Percentiles rank a stretch among this genome's conserved stretches.
These are phyloP conservation scores for Penicillium glabrum DNA, from an alignment of 2,329 filamentous ascomycete species.

Conservation along the genomic window DNA sequence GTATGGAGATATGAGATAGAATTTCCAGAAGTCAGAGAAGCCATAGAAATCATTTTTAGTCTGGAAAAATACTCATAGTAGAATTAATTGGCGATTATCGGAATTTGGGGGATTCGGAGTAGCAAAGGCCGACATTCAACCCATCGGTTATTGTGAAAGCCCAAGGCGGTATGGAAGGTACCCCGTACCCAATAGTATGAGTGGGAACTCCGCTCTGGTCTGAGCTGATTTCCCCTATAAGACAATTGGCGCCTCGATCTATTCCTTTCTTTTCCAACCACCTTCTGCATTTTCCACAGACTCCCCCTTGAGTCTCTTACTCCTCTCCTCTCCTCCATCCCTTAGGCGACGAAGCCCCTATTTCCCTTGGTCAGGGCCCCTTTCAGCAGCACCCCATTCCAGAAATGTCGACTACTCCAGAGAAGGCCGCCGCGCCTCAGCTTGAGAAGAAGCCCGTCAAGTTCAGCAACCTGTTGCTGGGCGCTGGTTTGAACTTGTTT, in stretches of 20 bases:
- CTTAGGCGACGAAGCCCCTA: slow-evolving; percentile 78
- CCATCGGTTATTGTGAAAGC: background rate
- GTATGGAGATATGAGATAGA: background rate
- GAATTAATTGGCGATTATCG: background rate
- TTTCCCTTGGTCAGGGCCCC: slow-evolving; percentile 98
- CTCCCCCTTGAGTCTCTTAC: slow-evolving; percentile 26
- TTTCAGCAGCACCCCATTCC: slow-evolving; percentile 60
- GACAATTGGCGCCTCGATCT: slow-evolving; percentile 13
- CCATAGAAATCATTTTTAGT: no score
- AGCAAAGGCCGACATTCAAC: background rate
- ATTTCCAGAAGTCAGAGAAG: background rate
- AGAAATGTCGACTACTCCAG: slow-evolving; percentile 53
- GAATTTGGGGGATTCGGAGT: background rate
- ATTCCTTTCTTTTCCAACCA: slow-evolving; percentile 18
- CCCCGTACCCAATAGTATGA: slow-evolving; percentile 22
- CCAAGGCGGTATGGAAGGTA: slow-evolving; percentile 22
- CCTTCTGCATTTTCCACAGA: slow-evolving; percentile 17
- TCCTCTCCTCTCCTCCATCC: slow-evolving; percentile 21
- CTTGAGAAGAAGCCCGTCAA: slow-evolving; percentile 99
- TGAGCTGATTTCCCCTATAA: slow-evolving; percentile 21
- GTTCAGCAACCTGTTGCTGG: slow-evolving; percentile 97
- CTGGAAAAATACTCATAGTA: background rate
- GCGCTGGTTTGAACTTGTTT: slow-evolving; percentile 93
- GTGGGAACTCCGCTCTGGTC: slow-evolving; percentile 12
- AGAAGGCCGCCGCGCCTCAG: slow-evolving; percentile 53